Conservation (phyloP, 352 stramenopile species). For the Phytophthora uliginosa region DNA sequence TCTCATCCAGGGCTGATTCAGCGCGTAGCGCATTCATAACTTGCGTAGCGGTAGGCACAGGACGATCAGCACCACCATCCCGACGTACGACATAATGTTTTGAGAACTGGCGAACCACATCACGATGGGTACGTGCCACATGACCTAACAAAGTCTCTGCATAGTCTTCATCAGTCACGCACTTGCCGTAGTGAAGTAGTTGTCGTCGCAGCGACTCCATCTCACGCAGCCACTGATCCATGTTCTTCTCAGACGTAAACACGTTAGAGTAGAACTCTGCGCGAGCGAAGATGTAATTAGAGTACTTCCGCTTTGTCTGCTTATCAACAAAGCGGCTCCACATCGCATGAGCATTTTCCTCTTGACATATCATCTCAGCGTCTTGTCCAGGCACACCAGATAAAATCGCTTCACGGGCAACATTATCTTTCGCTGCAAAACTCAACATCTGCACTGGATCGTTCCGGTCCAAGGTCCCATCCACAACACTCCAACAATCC, state of each 20-base stretch:
- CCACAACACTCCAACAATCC: slow-evolving; percentile 17
- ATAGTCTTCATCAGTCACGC: slow-evolving; percentile 10
- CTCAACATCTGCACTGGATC: not conserved
- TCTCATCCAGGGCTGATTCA: slow-evolving; percentile 6
- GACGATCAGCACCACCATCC: not conserved
- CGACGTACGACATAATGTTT: slow-evolving; percentile 18
- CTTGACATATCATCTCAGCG: slow-evolving; percentile 19
- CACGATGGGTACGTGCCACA: slow-evolving; percentile 5
- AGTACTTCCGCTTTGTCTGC: slow-evolving; percentile 22
- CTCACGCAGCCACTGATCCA: slow-evolving; percentile 9
- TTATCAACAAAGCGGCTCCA: slow-evolving; percentile 12
- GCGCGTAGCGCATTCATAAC: not conserved
- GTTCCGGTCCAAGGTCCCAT: not conserved
- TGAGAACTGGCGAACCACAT: slow-evolving; percentile 13
- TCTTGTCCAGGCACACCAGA: not conserved
- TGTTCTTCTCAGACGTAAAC: slow-evolving; percentile 2
- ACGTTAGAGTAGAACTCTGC: slow-evolving; percentile 15
- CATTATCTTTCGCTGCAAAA: not conserved
- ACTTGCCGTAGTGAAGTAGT: slow-evolving; percentile 14
- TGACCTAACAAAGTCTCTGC: slow-evolving; percentile 11
- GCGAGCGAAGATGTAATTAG: slow-evolving; percentile 11
- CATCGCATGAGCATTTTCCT: slow-evolving; percentile 4
- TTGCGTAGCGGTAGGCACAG: not conserved
- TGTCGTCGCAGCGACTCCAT: slow-evolving; percentile 11
- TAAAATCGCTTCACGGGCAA: slow-evolving; percentile 7